Base-by-base conservation (phyloP, 768 basidiomycete species). In the Sporobolomyces pararoseus region DNA sequence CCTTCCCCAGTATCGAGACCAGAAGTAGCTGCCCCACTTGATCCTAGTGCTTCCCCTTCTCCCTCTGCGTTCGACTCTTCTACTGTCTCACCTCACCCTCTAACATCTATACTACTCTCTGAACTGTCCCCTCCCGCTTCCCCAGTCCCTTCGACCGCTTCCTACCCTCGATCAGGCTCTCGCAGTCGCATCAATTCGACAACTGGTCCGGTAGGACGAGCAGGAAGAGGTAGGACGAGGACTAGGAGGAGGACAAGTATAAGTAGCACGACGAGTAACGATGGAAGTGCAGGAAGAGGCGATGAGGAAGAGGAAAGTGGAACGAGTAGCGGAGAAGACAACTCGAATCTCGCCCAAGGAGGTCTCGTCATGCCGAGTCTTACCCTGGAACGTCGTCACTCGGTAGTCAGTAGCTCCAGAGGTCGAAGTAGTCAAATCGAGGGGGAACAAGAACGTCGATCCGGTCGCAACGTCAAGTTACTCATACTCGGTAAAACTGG, bases 321-420 rank as follows among this genome's bases (percentile, higher is more conserved):
- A 50, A 46, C n/a, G 59, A 46, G 47, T 32, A 60, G 57, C 37
- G 59, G 39, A 25, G 63, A 62, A 7, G 63, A 70, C 21, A 27
- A 55, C 57, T 23, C 25, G 10, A 37, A 21, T 21, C 62, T 31
- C 14, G 4, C 7, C 4, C 25, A 23, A 12, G 27, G 25, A 19
- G 59, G 59, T 25, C 60, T 70, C 60, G 69, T 70, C 64, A 70
- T 70, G 69, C 69, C 69, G 0, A 62, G 59, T 35, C 46, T 70
- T 17, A 59, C 65, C 19, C 31, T 66, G 9, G 59, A 46, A 25
- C 35, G 37, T 34, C 49, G 25, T 12, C 2, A 23, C 25, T 31
- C 44, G 32, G 17, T 14, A 5, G n/a, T 16, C 29, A 57, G 17
- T n/a, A 32, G 37, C 37, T 12, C 34, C 5, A 57, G 55, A 7